Conservation (phyloP, 148 eudicot genomes). For the Oxyria digyna region DNA sequence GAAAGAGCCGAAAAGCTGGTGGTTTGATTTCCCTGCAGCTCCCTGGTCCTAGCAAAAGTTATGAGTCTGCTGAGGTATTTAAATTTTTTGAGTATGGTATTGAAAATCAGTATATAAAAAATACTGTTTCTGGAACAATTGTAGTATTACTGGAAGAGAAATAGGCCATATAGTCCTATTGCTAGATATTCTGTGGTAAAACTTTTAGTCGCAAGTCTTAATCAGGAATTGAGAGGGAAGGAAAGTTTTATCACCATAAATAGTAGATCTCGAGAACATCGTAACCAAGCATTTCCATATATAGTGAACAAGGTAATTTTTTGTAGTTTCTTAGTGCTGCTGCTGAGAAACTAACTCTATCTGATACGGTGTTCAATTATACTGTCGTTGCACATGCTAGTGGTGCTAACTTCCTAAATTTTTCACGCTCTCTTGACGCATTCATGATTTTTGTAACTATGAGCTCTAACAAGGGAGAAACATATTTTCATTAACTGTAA, state of each 20-base stretch:
- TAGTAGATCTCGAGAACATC: not conserved
- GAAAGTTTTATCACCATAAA: not conserved
- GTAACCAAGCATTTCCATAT: too few relatives aligned
- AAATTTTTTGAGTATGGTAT: not conserved
- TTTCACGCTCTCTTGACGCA: not conserved
- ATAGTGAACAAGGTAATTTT: too few relatives aligned
- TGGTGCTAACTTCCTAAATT: not conserved
- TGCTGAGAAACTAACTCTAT: not conserved
- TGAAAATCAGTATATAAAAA: not conserved
- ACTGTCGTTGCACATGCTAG: not conserved
- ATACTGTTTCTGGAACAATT: not conserved
- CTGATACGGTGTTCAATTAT: not conserved
- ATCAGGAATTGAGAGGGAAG: not conserved
- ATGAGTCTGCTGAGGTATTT: slow-evolving; percentile 69
- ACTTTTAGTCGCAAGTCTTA: not conserved
- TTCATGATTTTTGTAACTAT: not conserved
- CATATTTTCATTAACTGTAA: not conserved
- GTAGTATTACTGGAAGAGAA: not conserved
- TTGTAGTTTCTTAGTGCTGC: too few relatives aligned
- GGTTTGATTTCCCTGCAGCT: slow-evolving; percentile 75
- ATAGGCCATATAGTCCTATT: not conserved
- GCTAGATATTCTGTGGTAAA: not conserved
- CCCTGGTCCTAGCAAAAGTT: slow-evolving; percentile 47
- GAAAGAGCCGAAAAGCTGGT: slow-evolving; percentile 92
- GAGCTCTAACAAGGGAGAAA: not conserved